Percentiles rank a stretch among this genome's conserved stretches.
These are phyloP conservation scores for Annulohypoxylon bovei DNA, from an alignment of 495 filamentous ascomycete species.

Conservation along the genomic window DNA sequence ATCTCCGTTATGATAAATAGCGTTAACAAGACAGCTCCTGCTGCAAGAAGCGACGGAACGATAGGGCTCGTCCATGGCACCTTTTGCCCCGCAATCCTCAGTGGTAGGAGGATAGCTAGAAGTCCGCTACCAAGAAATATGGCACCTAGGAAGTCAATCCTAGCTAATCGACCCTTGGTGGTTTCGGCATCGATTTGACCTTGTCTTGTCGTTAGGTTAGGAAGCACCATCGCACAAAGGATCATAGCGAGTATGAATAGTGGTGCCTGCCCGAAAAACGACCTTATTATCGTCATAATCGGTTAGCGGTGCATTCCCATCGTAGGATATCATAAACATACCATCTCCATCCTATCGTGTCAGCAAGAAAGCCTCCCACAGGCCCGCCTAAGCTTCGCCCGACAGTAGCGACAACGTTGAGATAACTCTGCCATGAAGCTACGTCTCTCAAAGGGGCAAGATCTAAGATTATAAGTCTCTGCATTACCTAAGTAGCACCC, in stretches of 20 bases:
- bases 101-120: conserved; percentile 60
- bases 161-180: conserved; percentile 46
- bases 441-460: conserved; percentile 74
- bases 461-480: conserved; percentile 56
- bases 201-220: conserved; percentile 26
- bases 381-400: conserved; percentile 73
- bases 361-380: conserved; percentile 70
- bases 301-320: not conserved
- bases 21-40: conserved; percentile 50
- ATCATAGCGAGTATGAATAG: conserved; percentile 65
- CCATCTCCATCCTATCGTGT: conserved; percentile 76
- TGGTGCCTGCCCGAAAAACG: conserved; percentile 69
- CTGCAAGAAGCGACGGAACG: conserved; percentile 49
- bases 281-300: conserved; percentile 51
- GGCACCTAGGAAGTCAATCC: conserved; percentile 70
- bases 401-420: conserved; percentile 71
- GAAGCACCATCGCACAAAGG: conserved; percentile 57
- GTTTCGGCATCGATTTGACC: conserved; percentile 3
- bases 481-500: not conserved
- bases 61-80: conserved; percentile 66
- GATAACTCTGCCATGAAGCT: conserved; percentile 71
- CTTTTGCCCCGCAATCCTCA: conserved; percentile 68
- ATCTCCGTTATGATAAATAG: conserved; percentile 63
- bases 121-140: conserved; percentile 60
- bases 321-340: conserved; percentile 27